These are phyloP conservation scores for Aquilaria yunnanensis DNA, from an alignment of 345 rosid genomes.

Conservation along the genomic window DNA sequence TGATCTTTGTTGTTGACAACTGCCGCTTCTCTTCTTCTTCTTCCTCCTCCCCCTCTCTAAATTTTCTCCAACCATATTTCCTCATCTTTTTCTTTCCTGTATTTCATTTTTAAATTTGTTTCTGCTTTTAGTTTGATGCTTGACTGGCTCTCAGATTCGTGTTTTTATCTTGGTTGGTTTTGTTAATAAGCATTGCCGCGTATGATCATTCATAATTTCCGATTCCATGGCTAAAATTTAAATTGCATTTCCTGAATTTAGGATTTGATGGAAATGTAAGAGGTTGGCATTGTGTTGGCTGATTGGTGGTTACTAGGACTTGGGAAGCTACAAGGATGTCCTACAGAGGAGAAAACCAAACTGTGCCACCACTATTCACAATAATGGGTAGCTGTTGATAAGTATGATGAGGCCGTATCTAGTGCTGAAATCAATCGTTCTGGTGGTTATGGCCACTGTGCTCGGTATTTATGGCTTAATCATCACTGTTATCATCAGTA, in stretches of 20 bases:
- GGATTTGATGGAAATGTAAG: conserved; percentile 11
- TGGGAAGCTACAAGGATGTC: conserved; percentile 28
- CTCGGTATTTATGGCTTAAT: conserved; percentile 66
- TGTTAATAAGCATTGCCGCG: not conserved
- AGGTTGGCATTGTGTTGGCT: not conserved
- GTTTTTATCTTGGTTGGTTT: conserved; percentile 1
- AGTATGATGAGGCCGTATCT: conserved; percentile 73
- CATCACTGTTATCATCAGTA: conserved; percentile 64
- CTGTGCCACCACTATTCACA: conserved; percentile 41
- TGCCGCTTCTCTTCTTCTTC: not conserved
- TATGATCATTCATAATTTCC: not conserved
- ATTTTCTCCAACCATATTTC: no score
- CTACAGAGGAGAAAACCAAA: conserved; percentile 51
- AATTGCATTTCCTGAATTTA: not conserved
- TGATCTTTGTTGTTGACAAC: conserved; percentile 5
- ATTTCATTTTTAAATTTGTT: no score
- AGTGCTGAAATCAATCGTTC: conserved; percentile 70
- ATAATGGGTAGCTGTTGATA: conserved; percentile 50
- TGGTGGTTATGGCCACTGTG: conserved; percentile 77
- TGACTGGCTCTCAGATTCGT: not conserved
- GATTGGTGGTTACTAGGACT: not conserved
- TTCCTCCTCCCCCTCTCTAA: no score
- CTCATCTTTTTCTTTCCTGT: no score
- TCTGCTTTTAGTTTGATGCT: no score
- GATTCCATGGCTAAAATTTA: conserved; percentile 4